A percentile compares a stretch with the other conserved stretches of the same genome.
Conservation (phyloP, 345 rosid genomes). For the Aquilaria yunnanensis region DNA sequence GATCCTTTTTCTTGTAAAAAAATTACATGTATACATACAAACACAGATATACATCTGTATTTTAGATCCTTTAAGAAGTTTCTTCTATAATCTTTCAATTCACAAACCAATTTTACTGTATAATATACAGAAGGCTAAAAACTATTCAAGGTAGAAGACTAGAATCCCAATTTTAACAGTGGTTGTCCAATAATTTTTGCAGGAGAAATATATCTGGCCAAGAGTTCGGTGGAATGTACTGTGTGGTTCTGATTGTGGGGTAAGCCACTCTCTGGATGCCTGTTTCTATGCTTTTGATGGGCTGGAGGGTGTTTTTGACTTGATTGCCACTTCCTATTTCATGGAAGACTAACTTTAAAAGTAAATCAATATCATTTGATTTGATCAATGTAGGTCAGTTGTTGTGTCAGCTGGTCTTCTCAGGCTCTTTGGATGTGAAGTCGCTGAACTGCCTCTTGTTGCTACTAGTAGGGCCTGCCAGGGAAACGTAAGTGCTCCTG, state of each 20-base stretch:
- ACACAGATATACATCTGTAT: too few relatives aligned
- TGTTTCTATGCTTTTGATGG: neutral
- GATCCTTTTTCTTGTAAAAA: too few relatives aligned
- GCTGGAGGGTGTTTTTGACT: slow-evolving; percentile 1
- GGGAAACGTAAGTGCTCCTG: slow-evolving; percentile 60
- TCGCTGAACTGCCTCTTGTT: slow-evolving; percentile 97
- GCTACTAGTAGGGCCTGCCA: slow-evolving; percentile 88
- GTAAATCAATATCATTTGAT: neutral
- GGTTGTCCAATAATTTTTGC: slow-evolving; percentile 14
- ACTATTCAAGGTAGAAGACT: too few relatives aligned
- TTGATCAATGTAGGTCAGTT: slow-evolving; percentile 38
- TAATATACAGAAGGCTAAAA: too few relatives aligned
- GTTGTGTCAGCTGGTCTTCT: slow-evolving; percentile 96
- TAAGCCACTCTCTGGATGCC: slow-evolving; percentile 22
- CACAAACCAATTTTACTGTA: too few relatives aligned
- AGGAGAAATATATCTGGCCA: slow-evolving; percentile 98
- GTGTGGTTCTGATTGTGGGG: slow-evolving; percentile 72
- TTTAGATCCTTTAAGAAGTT: too few relatives aligned
- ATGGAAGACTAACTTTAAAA: neutral
- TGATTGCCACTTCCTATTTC: neutral
- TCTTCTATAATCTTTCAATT: too few relatives aligned
- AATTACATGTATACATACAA: too few relatives aligned
- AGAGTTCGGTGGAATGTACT: slow-evolving; percentile 92
- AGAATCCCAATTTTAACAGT: too few relatives aligned
- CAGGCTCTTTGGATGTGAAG: slow-evolving; percentile 80